phyloP scores from a whole-genome alignment of 257 asterid species.

The Perilla frutescens region DNA sequence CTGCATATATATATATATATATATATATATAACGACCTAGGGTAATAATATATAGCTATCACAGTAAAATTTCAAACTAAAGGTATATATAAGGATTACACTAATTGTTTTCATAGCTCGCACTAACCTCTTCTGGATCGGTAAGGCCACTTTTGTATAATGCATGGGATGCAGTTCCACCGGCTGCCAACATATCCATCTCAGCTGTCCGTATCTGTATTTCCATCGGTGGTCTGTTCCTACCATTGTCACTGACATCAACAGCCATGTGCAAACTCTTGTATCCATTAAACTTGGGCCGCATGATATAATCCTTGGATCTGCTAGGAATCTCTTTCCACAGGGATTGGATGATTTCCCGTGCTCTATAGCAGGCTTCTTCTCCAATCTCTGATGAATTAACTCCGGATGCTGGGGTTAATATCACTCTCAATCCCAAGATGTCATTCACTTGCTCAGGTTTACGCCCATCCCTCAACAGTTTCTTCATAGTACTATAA shows the following conservation, averaged over 20 bases:
- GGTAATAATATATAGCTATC: neutral
- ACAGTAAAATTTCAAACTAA: neutral
- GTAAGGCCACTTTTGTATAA: conserved; percentile 91
- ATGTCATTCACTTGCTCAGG: conserved; percentile 90
- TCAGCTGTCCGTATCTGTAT: conserved; percentile 86
- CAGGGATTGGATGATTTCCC: conserved; percentile 65
- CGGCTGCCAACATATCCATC: conserved; percentile 92
- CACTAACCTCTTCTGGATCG: conserved; percentile 78
- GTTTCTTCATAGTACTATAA: conserved; percentile 96
- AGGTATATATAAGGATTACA: neutral
- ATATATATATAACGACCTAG: conserved; percentile 8
- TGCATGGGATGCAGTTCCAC: conserved; percentile 94
- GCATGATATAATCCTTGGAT: conserved; percentile 80
- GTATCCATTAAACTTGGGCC: conserved; percentile 88
- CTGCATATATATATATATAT: neutral
- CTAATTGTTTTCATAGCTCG: neutral
- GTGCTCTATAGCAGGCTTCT: conserved; percentile 86
- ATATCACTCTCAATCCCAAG: conserved; percentile 76
- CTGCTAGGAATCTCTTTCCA: conserved; percentile 85
- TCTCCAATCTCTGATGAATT: conserved; percentile 56
- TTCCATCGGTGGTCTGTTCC: conserved; percentile 78
- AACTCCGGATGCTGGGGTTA: conserved; percentile 51
- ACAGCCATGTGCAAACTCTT: conserved; percentile 92
- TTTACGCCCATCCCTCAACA: conserved; percentile 82
- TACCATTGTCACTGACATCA: conserved; percentile 61